Evolutionary conservation across 2,329 filamentous ascomycete species (phyloP), one percentile per base, ranked within the genome.

Genomic region (Stemphylium vesicarium): DNA sequence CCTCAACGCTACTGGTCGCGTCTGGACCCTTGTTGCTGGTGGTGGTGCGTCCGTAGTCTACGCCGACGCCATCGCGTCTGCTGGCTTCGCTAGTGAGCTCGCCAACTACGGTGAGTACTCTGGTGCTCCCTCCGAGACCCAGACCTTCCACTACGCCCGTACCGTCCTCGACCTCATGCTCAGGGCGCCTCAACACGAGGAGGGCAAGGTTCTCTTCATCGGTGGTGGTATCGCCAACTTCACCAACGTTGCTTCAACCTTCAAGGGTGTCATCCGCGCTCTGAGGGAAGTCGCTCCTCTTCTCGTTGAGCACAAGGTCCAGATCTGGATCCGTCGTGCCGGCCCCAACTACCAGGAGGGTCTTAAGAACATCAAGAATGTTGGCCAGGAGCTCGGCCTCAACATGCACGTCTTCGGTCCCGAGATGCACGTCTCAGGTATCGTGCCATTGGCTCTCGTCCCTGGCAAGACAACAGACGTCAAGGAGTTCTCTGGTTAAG

Each of bases 101-200:
- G 95, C 95, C 82, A 99, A 99, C 88, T 99, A 99, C 77, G 95
- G 95, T 79, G 95, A 99, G 82, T 99, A 99, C 88, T 98, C 95
- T 63, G 95, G 95, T 82, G 95, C 95, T 63, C 95, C 95, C 67
- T 98, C 92, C 58, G 95, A 99, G 88, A 96, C 92, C 40, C 95
- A 99, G 82, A 98, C 95, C 59, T 99, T 91, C 88, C 93, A 98
- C 88, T 99, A 99, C 81, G 93, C 95, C 74, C 90, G 91, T 74
- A 99, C 95, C 26, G 92, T 99, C 63, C 85, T 99, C 62, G 95
- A 99, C 78, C 88, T 99, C 63, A 96, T 99, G 91, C 90, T 99
- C 69, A 91, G 95, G 68, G 89, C 94, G 51, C 94, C 95, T 55
- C 79, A 87, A 75, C 84, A 86, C 79, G 85, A 91, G 59, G 89